These are phyloP conservation scores for Alisma plantagoaquatica DNA, from an alignment of 106 monocot genomes.

Conservation along the genomic window DNA sequence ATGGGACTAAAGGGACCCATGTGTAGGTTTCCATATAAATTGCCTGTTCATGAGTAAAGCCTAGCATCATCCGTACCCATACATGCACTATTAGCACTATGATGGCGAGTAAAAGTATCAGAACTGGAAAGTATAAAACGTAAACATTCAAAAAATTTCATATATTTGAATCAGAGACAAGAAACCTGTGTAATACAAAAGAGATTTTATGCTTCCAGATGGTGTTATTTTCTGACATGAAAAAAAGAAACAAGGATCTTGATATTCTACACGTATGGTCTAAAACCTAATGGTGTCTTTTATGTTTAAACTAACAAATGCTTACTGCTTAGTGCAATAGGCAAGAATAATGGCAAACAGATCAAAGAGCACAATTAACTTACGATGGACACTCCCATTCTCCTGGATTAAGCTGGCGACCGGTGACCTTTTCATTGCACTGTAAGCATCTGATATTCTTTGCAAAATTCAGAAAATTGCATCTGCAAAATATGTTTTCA, in stretches of 20 bases:
- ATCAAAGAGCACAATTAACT: slow-evolving; percentile 16
- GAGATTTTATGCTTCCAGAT: too few relatives aligned
- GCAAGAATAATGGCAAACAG: background rate
- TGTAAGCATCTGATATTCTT: slow-evolving; percentile 85
- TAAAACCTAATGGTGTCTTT: background rate
- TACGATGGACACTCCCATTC: slow-evolving; percentile 98
- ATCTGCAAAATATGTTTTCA: slow-evolving; percentile 30
- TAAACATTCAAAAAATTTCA: too few relatives aligned
- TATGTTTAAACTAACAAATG: background rate
- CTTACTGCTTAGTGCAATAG: background rate
- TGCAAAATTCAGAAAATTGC: slow-evolving; percentile 95
- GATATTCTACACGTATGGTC: background rate
- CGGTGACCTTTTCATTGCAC: slow-evolving; percentile 66
- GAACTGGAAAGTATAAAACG: too few relatives aligned
- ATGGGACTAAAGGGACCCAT: too few relatives aligned
- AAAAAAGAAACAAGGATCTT: slow-evolving; percentile 3
- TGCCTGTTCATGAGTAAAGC: too few relatives aligned
- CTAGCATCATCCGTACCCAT: too few relatives aligned
- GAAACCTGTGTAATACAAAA: too few relatives aligned
- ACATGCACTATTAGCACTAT: too few relatives aligned
- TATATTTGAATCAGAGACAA: too few relatives aligned
- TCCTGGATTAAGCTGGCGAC: slow-evolving; percentile 66
- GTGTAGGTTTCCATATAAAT: too few relatives aligned
- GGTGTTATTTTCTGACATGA: too few relatives aligned
- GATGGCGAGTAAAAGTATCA: too few relatives aligned